Evolutionary conservation across 495 filamentous ascomycete species (phyloP).

Genomic region (Lichina pygmaea): DNA sequence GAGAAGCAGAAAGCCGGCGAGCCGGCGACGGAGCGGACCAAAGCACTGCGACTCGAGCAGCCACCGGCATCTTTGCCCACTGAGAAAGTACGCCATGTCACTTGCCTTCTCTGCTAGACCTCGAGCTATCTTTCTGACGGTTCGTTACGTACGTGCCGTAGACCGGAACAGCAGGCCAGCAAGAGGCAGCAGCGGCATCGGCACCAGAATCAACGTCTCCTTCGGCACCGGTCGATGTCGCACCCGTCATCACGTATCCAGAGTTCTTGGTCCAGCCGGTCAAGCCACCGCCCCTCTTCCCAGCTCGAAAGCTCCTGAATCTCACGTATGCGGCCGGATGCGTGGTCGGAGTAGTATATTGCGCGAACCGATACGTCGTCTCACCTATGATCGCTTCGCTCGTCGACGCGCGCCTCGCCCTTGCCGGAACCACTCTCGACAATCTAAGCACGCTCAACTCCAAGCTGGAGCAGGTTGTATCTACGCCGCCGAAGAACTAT

Average conservation of each 20-base stretch:
- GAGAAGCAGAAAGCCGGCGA: too few relatives aligned
- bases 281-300: slow-evolving; percentile 57
- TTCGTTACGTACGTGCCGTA: too few relatives aligned
- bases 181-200: background rate
- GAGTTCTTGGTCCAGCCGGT: slow-evolving; percentile 51
- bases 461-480: slow-evolving; percentile 44
- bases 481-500: slow-evolving; percentile 21
- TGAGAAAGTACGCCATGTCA: too few relatives aligned
- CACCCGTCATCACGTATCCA: slow-evolving; percentile 93
- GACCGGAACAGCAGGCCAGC: too few relatives aligned
- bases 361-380: slow-evolving; percentile 52
- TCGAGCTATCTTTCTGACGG: too few relatives aligned
- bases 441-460: slow-evolving; percentile 44
- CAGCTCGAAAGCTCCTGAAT: slow-evolving; percentile 42
- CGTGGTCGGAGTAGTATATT: slow-evolving; percentile 47
- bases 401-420: slow-evolving; percentile 50
- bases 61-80: too few relatives aligned
- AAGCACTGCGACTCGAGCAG: too few relatives aligned
- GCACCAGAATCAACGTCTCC: slow-evolving; percentile 3
- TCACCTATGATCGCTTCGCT: slow-evolving; percentile 59
- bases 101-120: too few relatives aligned
- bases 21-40: too few relatives aligned
- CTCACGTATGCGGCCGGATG: slow-evolving; percentile 53
- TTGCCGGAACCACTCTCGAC: slow-evolving; percentile 33
- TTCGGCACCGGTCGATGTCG: slow-evolving; percentile 20